Percentiles rank a stretch among this genome's conserved stretches.
phyloP scores from a whole-genome alignment of 2,329 filamentous ascomycete genomes.

The Pyrenophora teres region DNA sequence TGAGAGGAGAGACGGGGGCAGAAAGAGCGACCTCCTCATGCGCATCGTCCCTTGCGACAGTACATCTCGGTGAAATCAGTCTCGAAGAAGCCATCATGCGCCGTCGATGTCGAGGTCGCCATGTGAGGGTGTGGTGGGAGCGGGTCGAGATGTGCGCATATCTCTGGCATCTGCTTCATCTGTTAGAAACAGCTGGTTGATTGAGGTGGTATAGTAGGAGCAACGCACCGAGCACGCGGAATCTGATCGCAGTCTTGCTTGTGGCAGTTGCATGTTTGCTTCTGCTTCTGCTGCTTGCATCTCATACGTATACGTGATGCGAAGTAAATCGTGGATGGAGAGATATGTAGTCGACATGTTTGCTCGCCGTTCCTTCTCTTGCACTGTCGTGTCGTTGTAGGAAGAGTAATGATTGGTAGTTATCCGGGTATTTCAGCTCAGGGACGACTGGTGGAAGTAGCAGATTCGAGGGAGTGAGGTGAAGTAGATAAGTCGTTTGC shows the following conservation, averaged over 20 bases:
- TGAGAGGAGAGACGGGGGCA: too few species aligned
- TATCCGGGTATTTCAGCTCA: too few species aligned
- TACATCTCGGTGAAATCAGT: slow-evolving; percentile 39
- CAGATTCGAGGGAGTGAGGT: too few species aligned
- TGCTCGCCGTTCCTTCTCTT: background rate
- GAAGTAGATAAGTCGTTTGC: too few species aligned
- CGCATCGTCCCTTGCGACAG: slow-evolving; percentile 14
- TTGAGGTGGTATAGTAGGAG: background rate
- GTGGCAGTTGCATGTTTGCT: slow-evolving; percentile 2
- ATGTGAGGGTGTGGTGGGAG: slow-evolving; percentile 12
- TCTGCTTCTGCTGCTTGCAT: slow-evolving; percentile 28
- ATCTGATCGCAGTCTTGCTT: slow-evolving; percentile 20
- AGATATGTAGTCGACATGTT: slow-evolving; percentile 42
- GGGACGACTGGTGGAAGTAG: too few species aligned
- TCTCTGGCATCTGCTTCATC: slow-evolving; percentile 28
- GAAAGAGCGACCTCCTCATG: too few species aligned
- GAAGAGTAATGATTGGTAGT: background rate
- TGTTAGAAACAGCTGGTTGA: slow-evolving; percentile 5
- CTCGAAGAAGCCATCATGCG: slow-evolving; percentile 9
- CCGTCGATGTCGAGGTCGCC: slow-evolving; percentile 8
- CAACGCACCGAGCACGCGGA: slow-evolving; percentile 33
- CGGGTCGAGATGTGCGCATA: slow-evolving; percentile 26
- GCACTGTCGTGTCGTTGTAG: slow-evolving; percentile 5
- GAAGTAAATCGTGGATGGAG: slow-evolving; percentile 39
- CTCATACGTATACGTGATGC: slow-evolving; percentile 44